Evolutionary conservation across 2,329 filamentous ascomycete species (phyloP).

Genomic region (Microsporum canis): DNA sequence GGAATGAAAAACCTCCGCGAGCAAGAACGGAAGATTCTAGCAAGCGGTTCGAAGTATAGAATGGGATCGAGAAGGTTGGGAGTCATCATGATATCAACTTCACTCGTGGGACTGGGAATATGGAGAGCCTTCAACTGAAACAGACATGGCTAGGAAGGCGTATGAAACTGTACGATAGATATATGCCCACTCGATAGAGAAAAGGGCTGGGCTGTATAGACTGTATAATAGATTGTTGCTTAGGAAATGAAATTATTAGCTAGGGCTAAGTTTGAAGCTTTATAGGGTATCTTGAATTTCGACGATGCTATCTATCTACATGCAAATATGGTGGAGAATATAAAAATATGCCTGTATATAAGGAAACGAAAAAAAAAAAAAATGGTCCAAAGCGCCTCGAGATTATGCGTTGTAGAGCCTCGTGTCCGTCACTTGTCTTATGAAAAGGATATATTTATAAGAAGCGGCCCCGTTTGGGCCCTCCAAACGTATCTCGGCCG

Average conservation of each 20-base stretch:
- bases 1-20: slow-evolving; percentile 60
- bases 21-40: slow-evolving; percentile 51
- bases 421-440: not conserved
- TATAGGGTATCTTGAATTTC: slow-evolving; percentile 13
- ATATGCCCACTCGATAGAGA: not conserved
- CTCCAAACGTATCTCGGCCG: slow-evolving; percentile 33
- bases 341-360: slow-evolving; percentile 9
- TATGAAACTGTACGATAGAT: not conserved
- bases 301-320: slow-evolving; percentile 12
- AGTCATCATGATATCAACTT: slow-evolving; percentile 56
- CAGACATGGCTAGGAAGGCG: not conserved
- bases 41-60: slow-evolving; percentile 59
- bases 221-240: not conserved
- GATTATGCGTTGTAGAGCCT: not conserved
- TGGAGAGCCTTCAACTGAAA: slow-evolving; percentile 44
- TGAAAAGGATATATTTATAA: slow-evolving; percentile 22
- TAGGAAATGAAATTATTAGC: not conserved
- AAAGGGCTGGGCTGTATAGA: not conserved
- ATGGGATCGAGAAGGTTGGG: slow-evolving; percentile 59
- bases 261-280: not conserved
- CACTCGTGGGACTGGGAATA: slow-evolving; percentile 57
- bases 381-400: not conserved
- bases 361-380: slow-evolving; percentile 9
- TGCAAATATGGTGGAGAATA: slow-evolving; percentile 3
- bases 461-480: slow-evolving; percentile 39